These are phyloP conservation scores for Schwanniomyces yamadae DNA, from an alignment of 805 yeast genomes.

Conservation along the genomic window DNA sequence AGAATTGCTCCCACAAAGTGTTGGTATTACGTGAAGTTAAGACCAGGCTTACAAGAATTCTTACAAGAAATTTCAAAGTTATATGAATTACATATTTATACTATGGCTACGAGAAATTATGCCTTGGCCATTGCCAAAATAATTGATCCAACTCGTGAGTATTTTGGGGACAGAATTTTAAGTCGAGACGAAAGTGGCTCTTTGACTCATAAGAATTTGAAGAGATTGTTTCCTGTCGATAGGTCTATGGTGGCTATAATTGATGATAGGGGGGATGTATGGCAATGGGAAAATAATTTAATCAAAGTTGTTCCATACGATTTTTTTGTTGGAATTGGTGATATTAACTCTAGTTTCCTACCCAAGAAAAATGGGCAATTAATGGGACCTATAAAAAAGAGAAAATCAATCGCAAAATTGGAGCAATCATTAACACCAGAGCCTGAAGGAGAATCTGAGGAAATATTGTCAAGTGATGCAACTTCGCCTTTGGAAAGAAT, in stretches of 20 bases:
- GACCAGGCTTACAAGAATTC: constrained; percentile 84
- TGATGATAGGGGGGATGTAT: constrained; percentile 97
- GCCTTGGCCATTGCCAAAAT: constrained; percentile 87
- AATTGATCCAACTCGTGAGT: constrained; percentile 84
- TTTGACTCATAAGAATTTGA: constrained; percentile 81
- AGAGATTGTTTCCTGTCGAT: constrained; percentile 89
- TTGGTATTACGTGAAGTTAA: constrained; percentile 88
- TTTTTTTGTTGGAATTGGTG: constrained; percentile 96
- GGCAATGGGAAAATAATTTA: constrained; percentile 95
- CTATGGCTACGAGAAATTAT: constrained; percentile 96
- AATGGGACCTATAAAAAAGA: constrained; percentile 61
- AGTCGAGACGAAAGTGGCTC: constrained; percentile 95
- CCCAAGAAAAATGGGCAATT: constrained; percentile 69
- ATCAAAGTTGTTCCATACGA: constrained; percentile 93
- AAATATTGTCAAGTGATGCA: constrained; percentile 4
- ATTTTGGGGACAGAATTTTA: constrained; percentile 87
- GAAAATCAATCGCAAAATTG: constrained; percentile 55
- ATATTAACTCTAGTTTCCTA: constrained; percentile 87
- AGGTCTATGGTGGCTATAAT: constrained; percentile 95
- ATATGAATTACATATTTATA: constrained; percentile 91
- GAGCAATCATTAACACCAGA: constrained; percentile 25
- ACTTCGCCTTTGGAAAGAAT: constrained; percentile 49
- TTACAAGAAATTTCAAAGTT: constrained; percentile 58
- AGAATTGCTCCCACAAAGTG: constrained; percentile 59
- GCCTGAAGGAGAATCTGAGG: constrained; percentile 10